Evolutionary conservation across 352 stramenopile genomes (phyloP).

Genomic region (Pythium periplocum): DNA sequence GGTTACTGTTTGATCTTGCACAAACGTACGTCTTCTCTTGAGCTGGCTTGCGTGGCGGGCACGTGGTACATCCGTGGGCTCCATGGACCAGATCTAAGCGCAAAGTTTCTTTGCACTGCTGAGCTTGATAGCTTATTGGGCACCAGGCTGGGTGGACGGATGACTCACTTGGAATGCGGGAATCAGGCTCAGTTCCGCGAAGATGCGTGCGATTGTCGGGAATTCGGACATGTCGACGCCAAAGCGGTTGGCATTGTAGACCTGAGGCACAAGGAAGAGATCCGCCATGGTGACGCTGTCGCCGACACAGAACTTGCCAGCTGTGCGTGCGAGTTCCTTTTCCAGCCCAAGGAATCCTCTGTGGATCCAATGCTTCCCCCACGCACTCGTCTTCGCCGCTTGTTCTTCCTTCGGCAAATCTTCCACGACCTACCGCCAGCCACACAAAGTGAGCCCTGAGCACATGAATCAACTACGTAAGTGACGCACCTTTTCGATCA

Average conservation of each 20-base stretch:
- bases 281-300: slow-evolving; percentile 86
- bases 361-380: slow-evolving; percentile 67
- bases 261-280: slow-evolving; percentile 86
- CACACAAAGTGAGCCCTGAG: background rate
- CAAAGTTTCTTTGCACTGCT: too few species aligned
- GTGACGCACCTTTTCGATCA: slow-evolving; percentile 48
- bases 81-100: too few species aligned
- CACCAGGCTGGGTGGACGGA: slow-evolving; percentile 76
- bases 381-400: slow-evolving; percentile 38
- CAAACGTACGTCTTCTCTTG: too few species aligned
- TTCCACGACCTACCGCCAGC: slow-evolving; percentile 11
- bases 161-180: slow-evolving; percentile 83
- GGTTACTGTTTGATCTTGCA: too few species aligned
- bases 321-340: slow-evolving; percentile 39
- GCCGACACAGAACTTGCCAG: slow-evolving; percentile 64
- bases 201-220: slow-evolving; percentile 79
- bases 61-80: too few species aligned
- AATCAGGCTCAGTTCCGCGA: slow-evolving; percentile 51
- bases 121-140: slow-evolving; percentile 15
- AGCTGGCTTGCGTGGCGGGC: too few species aligned
- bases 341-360: slow-evolving; percentile 84
- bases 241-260: slow-evolving; percentile 90
- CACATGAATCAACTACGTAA: too few species aligned
- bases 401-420: slow-evolving; percentile 46
- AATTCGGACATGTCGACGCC: slow-evolving; percentile 87